Conservation (phyloP, 2,329 filamentous ascomycete species). For the Arthrobotrys conoides region DNA sequence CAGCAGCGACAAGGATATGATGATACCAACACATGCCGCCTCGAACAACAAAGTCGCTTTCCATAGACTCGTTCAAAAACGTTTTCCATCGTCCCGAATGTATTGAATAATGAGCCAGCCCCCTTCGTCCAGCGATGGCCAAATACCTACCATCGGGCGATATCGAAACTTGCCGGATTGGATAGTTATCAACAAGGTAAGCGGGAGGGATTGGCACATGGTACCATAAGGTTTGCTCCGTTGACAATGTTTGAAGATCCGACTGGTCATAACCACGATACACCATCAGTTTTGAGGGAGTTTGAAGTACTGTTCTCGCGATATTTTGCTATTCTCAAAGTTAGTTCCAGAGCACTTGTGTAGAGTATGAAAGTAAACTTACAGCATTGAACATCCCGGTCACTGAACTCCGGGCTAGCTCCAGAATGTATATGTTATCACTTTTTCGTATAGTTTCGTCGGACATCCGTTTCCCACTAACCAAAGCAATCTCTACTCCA, state of each 20-base stretch:
- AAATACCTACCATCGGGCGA: constrained; percentile 94
- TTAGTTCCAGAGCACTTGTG: neutral
- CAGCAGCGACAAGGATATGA: constrained; percentile 90
- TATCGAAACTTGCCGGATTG: constrained; percentile 86
- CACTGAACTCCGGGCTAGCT: constrained; percentile 94
- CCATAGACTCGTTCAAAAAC: constrained; percentile 83
- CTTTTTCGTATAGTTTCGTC: constrained; percentile 71
- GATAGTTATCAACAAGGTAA: constrained; percentile 94
- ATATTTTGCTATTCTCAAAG: constrained; percentile 77
- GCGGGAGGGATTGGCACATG: constrained; percentile 85
- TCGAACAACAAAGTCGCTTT: constrained; percentile 91
- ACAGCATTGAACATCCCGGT: constrained; percentile 87
- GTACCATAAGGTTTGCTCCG: constrained; percentile 90
- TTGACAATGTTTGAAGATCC: constrained; percentile 90
- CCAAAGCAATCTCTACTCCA: constrained; percentile 86
- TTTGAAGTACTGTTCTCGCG: constrained; percentile 88
- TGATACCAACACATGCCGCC: constrained; percentile 99
- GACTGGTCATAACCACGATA: constrained; percentile 94
- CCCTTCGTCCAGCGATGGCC: constrained; percentile 92
- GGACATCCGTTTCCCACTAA: constrained; percentile 66
- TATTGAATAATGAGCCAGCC: constrained; percentile 94
- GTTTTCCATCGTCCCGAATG: constrained; percentile 96
- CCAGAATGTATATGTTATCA: constrained; percentile 85
- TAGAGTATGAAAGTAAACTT: neutral
- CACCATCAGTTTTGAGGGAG: constrained; percentile 87